Evolutionary conservation across 2,329 filamentous ascomycete genomes (phyloP), one percentile per base, ranked within the genome.

Genomic region (Atkinsonella hypoxylon): DNA sequence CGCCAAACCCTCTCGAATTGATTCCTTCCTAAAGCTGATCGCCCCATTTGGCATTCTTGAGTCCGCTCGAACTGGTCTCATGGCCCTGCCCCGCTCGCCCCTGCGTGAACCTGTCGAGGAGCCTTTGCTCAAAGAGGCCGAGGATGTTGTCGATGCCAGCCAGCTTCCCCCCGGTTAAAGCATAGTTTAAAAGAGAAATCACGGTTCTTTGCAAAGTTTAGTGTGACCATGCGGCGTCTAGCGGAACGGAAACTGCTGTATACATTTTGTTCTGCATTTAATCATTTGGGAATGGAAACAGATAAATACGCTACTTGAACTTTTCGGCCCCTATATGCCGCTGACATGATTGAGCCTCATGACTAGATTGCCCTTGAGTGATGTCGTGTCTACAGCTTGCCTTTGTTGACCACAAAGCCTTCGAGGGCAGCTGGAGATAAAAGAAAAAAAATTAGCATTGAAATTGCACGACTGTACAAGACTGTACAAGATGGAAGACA

Each of bases 11-110:
- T 81, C 77, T 55, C 85, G 93, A 70, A 95, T 98, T 64, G 89
- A 98, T 70, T 95, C 89, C 2, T 98, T 96, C 76, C 85, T 98
- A 72, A 98, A 97, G 74, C 79, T 98, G 55, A 83, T 98, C 63
- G 78, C 82, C 51, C 91, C 91, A 12, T 98, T 97, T 66, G 93
- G 93, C 64, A 95, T 98, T 59, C 78, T 98, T 48, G 93, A 98
- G 73, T 96, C 90, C 47, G 89, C 91, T 48, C 82, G 93, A 54
- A 97, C 93, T 52, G 93, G 93, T 67, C 78, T 98, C 53, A 98
- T 97, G 91, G 93, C 93, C 45, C 77, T 98, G 57, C 93, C 93
- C 52, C 85, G 93, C 58, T 95, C 93, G 36, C 93, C 93, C 39
- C 80, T 98, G 45, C 81, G 87, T 55, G 85, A 81, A 52, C 78